phyloP scores from a whole-genome alignment of 2,329 filamentous ascomycete genomes.

The Metarhizium sp. region DNA sequence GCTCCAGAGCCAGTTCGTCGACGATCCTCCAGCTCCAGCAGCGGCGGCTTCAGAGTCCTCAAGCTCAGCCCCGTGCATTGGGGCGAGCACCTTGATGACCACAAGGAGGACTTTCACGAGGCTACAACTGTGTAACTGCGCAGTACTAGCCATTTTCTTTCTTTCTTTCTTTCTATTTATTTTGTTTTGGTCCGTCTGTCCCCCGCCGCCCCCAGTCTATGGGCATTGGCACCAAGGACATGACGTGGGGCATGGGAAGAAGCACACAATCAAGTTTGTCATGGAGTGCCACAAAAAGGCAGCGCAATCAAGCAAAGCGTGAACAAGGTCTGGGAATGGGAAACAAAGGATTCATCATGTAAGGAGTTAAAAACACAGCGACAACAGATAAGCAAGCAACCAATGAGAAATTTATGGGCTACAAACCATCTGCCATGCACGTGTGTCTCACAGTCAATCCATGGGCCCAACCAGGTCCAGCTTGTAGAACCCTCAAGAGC shows the following conservation, averaged over 20 bases:
- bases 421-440: not conserved
- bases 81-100: constrained; percentile 48
- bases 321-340: too few relatives aligned
- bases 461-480: too few relatives aligned
- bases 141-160: constrained; percentile 11
- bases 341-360: not conserved
- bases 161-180: not conserved
- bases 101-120: constrained; percentile 48
- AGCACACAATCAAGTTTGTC: not conserved
- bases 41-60: constrained; percentile 40
- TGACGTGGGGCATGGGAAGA: not conserved
- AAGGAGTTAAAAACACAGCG: not conserved
- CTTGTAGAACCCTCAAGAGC: too few relatives aligned
- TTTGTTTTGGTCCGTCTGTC: not conserved
- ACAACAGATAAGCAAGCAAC: not conserved
- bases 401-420: not conserved
- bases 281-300: not conserved
- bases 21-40: constrained; percentile 42
- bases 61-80: constrained; percentile 58
- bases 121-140: constrained; percentile 23
- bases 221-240: not conserved
- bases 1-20: constrained; percentile 20
- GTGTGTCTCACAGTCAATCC: not conserved
- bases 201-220: too few relatives aligned
- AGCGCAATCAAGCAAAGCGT: not conserved